Evolutionary conservation across 495 filamentous ascomycete species (phyloP).

Genomic region (Corynascus novoguineensis): DNA sequence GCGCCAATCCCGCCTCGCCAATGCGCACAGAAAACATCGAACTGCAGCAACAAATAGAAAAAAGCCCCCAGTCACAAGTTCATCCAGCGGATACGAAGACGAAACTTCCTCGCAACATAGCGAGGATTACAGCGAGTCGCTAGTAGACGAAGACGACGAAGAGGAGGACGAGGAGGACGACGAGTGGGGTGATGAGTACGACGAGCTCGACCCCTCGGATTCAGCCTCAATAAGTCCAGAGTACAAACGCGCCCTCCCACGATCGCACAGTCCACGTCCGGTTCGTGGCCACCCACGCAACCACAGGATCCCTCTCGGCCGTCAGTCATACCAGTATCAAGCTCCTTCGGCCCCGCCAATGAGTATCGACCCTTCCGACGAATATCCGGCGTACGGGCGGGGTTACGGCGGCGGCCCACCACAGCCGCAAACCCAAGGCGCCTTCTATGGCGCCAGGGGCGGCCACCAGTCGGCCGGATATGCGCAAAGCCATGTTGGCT

Average conservation of each 20-base stretch:
- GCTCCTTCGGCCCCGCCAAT: slow-evolving; percentile 38
- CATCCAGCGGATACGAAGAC: slow-evolving; percentile 29
- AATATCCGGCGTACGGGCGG: slow-evolving; percentile 33
- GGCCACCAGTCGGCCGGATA: slow-evolving; percentile 27
- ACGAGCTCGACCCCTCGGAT: slow-evolving; percentile 74
- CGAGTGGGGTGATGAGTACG: slow-evolving; percentile 39
- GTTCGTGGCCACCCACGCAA: slow-evolving; percentile 34
- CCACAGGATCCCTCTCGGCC: slow-evolving; percentile 34
- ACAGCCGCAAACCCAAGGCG: slow-evolving; percentile 29
- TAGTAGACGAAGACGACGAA: slow-evolving; percentile 51
- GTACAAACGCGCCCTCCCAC: slow-evolving; percentile 20
- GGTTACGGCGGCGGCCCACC: slow-evolving; percentile 27
- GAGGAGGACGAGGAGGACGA: slow-evolving; percentile 52
- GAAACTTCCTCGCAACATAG: slow-evolving; percentile 22
- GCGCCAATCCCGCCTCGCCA: slow-evolving; percentile 2
- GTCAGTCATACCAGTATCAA: slow-evolving; percentile 33
- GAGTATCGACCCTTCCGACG: slow-evolving; percentile 45
- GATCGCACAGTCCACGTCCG: slow-evolving; percentile 32
- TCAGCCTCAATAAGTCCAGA: slow-evolving; percentile 58
- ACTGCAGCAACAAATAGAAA: slow-evolving; percentile 42
- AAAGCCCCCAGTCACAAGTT: slow-evolving; percentile 15
- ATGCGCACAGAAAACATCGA: slow-evolving; percentile 40
- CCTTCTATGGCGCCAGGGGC: slow-evolving; percentile 34
- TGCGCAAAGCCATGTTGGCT: slow-evolving; percentile 42
- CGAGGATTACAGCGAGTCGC: slow-evolving; percentile 36